Evolutionary conservation across 768 basidiomycete genomes (phyloP).

Genomic region (Paxillus ammoniavirescens): DNA sequence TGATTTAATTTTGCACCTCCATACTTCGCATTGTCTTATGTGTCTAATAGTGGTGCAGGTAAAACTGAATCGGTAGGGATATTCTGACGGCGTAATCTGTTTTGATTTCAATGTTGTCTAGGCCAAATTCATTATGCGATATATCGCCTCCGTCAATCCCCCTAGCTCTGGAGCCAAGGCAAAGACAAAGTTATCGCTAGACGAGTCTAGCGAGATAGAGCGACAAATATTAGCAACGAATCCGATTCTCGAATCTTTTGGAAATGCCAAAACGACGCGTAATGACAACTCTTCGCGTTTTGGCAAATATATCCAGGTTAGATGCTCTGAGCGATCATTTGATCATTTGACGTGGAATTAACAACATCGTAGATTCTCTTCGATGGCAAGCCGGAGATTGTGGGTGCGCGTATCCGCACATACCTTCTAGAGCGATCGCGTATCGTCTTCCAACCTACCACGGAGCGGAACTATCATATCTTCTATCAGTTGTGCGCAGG

Average conservation of each 20-base stretch:
- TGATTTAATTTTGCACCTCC: constrained; percentile 18
- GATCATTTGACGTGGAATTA: neutral
- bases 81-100: neutral
- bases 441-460: constrained; percentile 94
- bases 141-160: constrained; percentile 96
- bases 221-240: constrained; percentile 98
- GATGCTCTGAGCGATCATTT: neutral
- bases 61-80: constrained; percentile 91
- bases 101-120: constrained; percentile 27
- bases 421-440: constrained; percentile 97
- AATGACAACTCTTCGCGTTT: constrained; percentile 99
- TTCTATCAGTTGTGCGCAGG: constrained; percentile 99
- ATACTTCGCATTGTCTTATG: constrained; percentile 8
- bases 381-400: constrained; percentile 93
- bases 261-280: constrained; percentile 98
- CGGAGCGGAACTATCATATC: constrained; percentile 98
- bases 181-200: constrained; percentile 71
- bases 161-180: constrained; percentile 57
- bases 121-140: constrained; percentile 99
- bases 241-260: constrained; percentile 97
- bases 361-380: constrained; percentile 76
- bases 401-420: constrained; percentile 97
- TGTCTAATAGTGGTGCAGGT: constrained; percentile 82
- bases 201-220: constrained; percentile 93
- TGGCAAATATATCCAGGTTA: constrained; percentile 96